Evolutionary conservation across 208 protist genomes (phyloP), one percentile per base, ranked within the genome.

Genomic region (Trypanosoma avium): DNA sequence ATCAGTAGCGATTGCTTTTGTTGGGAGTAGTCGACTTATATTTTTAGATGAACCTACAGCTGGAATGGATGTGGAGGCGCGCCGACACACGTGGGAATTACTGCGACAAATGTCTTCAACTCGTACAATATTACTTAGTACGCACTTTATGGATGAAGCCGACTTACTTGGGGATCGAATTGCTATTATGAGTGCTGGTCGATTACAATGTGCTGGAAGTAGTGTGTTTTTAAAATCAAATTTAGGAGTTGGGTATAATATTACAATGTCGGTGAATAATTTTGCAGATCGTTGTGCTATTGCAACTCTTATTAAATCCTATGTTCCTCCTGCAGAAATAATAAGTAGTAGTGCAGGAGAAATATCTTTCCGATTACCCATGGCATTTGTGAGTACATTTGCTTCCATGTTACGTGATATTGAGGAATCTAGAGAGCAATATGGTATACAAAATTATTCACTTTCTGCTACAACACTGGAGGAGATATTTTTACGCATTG

Each of bases 101-200:
- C 69, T 92, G 62, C 62, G 78, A 0, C 30, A 63, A 17, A 81
- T 86, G 68, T 66, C 67, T 40, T 56, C 62, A 4, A 45, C 29
- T 5, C 84, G 78, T 66, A 95, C 77, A 7, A 91, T 93, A 36
- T 30, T 93, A 15, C 63, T 93, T 35, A 88, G 78, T 49, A 97
- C 94, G 24, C 97, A 98, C 72, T 97, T 86, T 72, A 98, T 99
- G 97, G 97, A 99, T 63, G 98, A 99, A 75, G 98, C 98, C 1
- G 97, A 99, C 69, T 55, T 95, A 4, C 81, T 99, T 21, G 82
- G 85, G 36, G 73, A 97, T 68, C 75, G 76, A 30, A 95, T 98
- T 62, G 95, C 83, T 4, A 97, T 99, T 58, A 87, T 98, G 77
- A 81, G 76, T 46, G 43, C 79, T 43, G 88, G 88, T 10, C 35